phyloP scores from a whole-genome alignment of 108 stramenopile genomes.

The Discostella pseudostelligera region DNA sequence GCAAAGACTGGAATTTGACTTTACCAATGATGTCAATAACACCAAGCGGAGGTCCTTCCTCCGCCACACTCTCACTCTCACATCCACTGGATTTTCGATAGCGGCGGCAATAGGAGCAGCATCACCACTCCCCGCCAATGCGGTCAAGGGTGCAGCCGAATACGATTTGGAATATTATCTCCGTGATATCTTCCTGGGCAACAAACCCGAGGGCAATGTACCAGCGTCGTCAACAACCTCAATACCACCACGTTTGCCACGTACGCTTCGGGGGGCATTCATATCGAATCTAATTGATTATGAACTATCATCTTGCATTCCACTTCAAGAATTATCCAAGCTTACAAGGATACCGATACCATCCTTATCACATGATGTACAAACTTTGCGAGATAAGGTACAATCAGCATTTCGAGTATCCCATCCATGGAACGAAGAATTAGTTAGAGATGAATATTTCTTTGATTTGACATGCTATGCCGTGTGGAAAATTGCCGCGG shows the following conservation, averaged over 20 bases:
- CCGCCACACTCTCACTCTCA: too few species aligned
- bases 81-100: too few species aligned
- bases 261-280: constrained; percentile 50
- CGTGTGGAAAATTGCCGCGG: constrained; percentile 75
- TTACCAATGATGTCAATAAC: too few species aligned
- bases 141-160: constrained; percentile 77
- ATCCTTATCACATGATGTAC: constrained; percentile 20
- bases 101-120: too few species aligned
- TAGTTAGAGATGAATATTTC: constrained; percentile 70
- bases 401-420: constrained; percentile 48
- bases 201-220: constrained; percentile 68
- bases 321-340: constrained; percentile 35
- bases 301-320: constrained; percentile 41
- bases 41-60: too few species aligned
- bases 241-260: constrained; percentile 45
- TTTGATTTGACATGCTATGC: constrained; percentile 83
- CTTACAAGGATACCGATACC: constrained; percentile 17
- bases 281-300: constrained; percentile 52
- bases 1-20: too few species aligned
- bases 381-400: constrained; percentile 39
- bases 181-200: constrained; percentile 72
- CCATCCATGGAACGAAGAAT: constrained; percentile 60
- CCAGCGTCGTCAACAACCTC: constrained; percentile 47
- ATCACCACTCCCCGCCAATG: too few species aligned
- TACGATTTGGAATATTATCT: constrained; percentile 84